These are phyloP conservation scores for Carex parvula DNA, from an alignment of 176 grass and related monocot genomes.

Conservation along the genomic window DNA sequence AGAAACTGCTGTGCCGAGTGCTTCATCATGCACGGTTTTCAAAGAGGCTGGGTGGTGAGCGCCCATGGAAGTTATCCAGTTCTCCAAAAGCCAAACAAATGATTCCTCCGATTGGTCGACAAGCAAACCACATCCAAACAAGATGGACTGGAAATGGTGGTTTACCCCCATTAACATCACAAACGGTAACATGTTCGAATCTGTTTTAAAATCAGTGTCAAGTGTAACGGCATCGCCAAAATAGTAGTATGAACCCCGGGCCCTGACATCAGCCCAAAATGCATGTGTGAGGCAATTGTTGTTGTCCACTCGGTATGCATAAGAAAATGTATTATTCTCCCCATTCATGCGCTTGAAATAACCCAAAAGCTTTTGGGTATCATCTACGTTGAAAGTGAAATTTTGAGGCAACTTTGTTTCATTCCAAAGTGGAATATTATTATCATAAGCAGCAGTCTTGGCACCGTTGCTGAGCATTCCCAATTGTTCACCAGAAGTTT, in stretches of 20 bases:
- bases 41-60: conserved; percentile 43
- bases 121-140: conserved; percentile 57
- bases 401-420: conserved; percentile 4
- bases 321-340: conserved; percentile 59
- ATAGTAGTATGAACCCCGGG: conserved; percentile 50
- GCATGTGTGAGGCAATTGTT: conserved; percentile 59
- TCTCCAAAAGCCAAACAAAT: conserved; percentile 55
- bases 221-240: conserved; percentile 67
- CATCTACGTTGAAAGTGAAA: conserved; percentile 36
- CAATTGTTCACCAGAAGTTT: conserved; percentile 33
- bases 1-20: conserved; percentile 35
- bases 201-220: conserved; percentile 45
- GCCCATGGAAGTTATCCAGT: conserved; percentile 48
- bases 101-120: conserved; percentile 41
- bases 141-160: conserved; percentile 49
- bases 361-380: conserved; percentile 54
- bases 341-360: conserved; percentile 62
- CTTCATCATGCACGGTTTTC: conserved; percentile 37
- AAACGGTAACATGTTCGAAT: conserved; percentile 52
- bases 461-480: background rate
- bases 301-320: conserved; percentile 60
- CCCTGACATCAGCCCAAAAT: conserved; percentile 57
- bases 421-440: conserved; percentile 27
- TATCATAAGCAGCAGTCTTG: conserved; percentile 6
- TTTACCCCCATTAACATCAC: conserved; percentile 53